A percentile compares a stretch with the other conserved stretches of the same genome.
These are phyloP conservation scores for Talaromyces sp. DNA, from an alignment of 2,329 filamentous ascomycete species.

Conservation along the genomic window DNA sequence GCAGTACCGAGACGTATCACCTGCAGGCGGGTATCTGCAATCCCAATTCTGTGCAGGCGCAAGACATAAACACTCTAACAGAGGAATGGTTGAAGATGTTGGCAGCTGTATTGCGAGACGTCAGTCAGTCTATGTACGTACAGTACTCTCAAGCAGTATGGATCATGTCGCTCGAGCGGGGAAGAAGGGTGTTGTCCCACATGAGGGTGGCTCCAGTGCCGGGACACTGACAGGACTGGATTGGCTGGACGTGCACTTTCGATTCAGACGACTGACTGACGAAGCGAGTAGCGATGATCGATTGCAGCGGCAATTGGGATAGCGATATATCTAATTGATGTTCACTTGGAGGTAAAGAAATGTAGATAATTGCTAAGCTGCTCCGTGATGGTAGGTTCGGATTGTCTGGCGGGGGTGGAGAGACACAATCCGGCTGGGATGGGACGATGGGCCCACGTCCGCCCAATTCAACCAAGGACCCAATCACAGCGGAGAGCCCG, in stretches of 20 bases:
- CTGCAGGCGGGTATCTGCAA: conserved; percentile 1
- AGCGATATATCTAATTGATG: not conserved
- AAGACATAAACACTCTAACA: not conserved
- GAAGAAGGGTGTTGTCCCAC: conserved; percentile 15
- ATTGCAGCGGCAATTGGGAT: not conserved
- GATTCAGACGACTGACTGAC: not conserved
- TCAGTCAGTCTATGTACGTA: conserved; percentile 8
- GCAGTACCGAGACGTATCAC: not conserved
- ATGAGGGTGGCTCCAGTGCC: conserved; percentile 5
- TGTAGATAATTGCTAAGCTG: not conserved
- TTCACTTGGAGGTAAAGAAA: not conserved
- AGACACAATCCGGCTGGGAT: not conserved
- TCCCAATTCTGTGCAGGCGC: not conserved
- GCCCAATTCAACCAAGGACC: not conserved
- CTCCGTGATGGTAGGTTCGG: not conserved
- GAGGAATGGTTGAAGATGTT: not conserved
- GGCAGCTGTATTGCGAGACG: not conserved
- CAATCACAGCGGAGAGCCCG: not conserved
- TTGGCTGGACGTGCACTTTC: not conserved
- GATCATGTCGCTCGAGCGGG: conserved; percentile 12
- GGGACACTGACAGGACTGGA: not conserved
- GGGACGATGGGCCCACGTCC: conserved; percentile 1
- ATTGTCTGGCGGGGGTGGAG: not conserved
- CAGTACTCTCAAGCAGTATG: not conserved
- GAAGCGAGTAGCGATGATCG: not conserved